These are phyloP conservation scores for Gleditsia sinensis DNA, from an alignment of 306 rosid genomes.

Conservation along the genomic window DNA sequence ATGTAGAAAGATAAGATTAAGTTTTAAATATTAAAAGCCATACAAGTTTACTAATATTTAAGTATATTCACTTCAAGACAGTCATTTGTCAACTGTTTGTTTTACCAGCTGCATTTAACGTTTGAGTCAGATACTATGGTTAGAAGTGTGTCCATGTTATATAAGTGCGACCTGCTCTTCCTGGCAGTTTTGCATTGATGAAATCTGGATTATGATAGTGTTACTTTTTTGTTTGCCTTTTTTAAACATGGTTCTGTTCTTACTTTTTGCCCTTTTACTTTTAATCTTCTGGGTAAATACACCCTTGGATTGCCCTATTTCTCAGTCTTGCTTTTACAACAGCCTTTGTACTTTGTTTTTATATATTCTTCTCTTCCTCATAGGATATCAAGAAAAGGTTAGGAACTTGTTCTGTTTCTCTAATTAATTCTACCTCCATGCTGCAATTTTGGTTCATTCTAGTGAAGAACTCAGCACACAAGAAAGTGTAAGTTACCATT, in stretches of 20 bases:
- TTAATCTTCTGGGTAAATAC: not conserved
- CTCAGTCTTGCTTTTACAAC: not conserved
- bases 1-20: not conserved
- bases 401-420: conserved; percentile 8
- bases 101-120: not conserved
- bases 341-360: not conserved
- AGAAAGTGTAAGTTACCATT: not conserved
- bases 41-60: not conserved
- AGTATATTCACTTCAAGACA: not conserved
- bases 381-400: not conserved
- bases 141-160: conserved; percentile 15
- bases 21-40: not conserved
- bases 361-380: conserved; percentile 1
- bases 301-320: conserved; percentile 19
- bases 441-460: not conserved
- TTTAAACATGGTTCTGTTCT: not conserved
- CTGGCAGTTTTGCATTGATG: not conserved
- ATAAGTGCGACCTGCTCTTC: not conserved
- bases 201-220: not conserved
- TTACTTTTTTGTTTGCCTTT: not conserved
- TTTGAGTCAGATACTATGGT: not conserved
- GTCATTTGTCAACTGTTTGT: not conserved
- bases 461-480: not conserved
- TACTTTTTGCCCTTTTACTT: conserved; percentile 2
- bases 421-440: not conserved